Base-by-base conservation (phyloP, 2,329 filamentous ascomycete species). In the Monascus ruber region DNA sequence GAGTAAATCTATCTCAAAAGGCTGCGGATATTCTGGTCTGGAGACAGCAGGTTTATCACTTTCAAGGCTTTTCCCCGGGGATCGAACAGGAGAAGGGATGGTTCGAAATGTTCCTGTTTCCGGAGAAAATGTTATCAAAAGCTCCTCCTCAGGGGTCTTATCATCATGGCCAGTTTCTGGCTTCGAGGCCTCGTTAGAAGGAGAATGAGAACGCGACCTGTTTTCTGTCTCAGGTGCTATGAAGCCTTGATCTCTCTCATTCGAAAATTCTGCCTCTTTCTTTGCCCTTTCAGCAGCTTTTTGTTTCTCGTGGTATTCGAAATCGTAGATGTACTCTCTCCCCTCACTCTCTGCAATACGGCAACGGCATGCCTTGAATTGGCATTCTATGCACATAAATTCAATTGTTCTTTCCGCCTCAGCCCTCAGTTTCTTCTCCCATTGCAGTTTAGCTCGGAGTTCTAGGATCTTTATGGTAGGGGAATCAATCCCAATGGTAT, bases 391-490 rank as follows among this genome's bases (percentile, higher is more conserved):
- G 34, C 65, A 65, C 55, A 71, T 49, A 43, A 69, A 70, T 27
- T 70, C 54, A 2, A 79, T 63, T 59, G 77, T 68, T 26, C 77
- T 74, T 46, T 78, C 69, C 0, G 74, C 74, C 26, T 71, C 65
- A 39, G 62, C 55, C 43, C 73, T 65, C 39, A 69, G 58, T 34
- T 63, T 63, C 47, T 63, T 67, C 54, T 79, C 75, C 26, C 57
- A 56, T 25, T 60, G 53, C 4, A 80, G 62, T 40, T 76, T 68
- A 33, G 72, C 64, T 41, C 69, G 64, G 7, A 70, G 45, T 2
- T 59, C 52, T 2, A 59, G 51, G 24, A 77, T 48, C n/a, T 64
- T 54, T 44, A 68, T 68, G 5, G 63, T 49, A 31, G 73, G 64
- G 2, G 42, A 29, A 9, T 51, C 48, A 6, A 49, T 39, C 7